phyloP scores from a whole-genome alignment of 2,329 filamentous ascomycete species.

The Aspergillus glaucus region DNA sequence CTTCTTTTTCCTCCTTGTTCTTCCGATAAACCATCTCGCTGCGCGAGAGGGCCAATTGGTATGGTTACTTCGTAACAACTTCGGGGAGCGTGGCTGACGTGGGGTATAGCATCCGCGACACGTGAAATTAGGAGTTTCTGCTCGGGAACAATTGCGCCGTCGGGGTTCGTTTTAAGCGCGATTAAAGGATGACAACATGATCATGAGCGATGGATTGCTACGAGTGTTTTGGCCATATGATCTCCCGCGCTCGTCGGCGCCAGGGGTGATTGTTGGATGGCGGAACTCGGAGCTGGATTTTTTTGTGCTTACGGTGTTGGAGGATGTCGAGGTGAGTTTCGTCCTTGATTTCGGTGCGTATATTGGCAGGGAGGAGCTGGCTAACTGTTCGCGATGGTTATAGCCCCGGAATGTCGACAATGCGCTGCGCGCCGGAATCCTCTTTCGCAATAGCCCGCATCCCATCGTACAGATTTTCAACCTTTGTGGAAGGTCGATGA shows the following conservation, averaged over 20 bases:
- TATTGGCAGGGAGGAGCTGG: background rate
- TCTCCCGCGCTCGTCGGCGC: constrained; percentile 61
- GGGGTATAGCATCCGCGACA: constrained; percentile 68
- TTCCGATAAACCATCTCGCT: constrained; percentile 79
- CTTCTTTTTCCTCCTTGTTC: constrained; percentile 74
- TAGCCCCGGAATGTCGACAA: constrained; percentile 76
- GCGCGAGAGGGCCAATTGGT: constrained; percentile 74
- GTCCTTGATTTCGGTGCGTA: background rate
- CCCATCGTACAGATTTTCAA: constrained; percentile 74
- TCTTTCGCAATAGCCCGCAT: constrained; percentile 77
- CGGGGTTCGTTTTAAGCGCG: constrained; percentile 78
- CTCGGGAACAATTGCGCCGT: constrained; percentile 87
- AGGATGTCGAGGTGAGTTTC: constrained; percentile 74
- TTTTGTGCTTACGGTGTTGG: constrained; percentile 80
- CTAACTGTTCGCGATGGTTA: background rate
- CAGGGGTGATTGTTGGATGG: constrained; percentile 91
- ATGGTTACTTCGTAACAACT: constrained; percentile 33
- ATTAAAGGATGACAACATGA: constrained; percentile 53
- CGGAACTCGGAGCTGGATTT: constrained; percentile 86
- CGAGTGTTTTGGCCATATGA: constrained; percentile 98
- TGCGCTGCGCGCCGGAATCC: constrained; percentile 73
- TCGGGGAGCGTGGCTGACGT: background rate
- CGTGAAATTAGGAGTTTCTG: constrained; percentile 74
- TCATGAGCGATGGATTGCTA: constrained; percentile 75
- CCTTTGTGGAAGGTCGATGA: constrained; percentile 71